phyloP scores from a whole-genome alignment of 768 basidiomycete species.

The Coprinellus micaceus region DNA sequence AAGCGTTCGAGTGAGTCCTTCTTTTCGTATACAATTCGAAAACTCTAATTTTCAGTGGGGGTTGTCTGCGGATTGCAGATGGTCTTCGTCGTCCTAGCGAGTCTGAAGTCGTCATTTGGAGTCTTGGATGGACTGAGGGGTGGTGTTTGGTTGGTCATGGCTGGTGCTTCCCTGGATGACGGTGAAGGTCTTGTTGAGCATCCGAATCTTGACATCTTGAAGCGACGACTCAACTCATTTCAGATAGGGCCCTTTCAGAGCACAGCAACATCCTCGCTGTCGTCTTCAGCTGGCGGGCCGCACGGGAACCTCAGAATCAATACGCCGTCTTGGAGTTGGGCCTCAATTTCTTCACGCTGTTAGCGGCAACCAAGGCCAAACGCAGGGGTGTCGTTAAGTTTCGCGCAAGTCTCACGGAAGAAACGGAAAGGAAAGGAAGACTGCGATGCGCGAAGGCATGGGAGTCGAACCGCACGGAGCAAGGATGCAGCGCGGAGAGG shows the following conservation, averaged over 20 bases:
- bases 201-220: neutral
- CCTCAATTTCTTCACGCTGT: constrained; percentile 16
- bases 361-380: neutral
- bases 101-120: neutral
- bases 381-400: constrained; percentile 2
- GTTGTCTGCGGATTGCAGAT: neutral
- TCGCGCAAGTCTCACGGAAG: neutral
- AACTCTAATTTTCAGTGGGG: constrained; percentile 9
- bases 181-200: neutral
- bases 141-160: neutral
- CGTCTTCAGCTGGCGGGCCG: constrained; percentile 14
- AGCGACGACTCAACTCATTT: neutral
- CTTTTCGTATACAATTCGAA: neutral
- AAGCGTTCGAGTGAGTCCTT: neutral
- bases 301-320: constrained; percentile 13
- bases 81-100: constrained; percentile 7
- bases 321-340: constrained; percentile 12
- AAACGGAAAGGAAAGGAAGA: constrained; percentile 13
- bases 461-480: constrained; percentile 16
- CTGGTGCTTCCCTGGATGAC: too few relatives aligned
- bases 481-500: neutral
- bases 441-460: neutral
- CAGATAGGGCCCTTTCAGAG: neutral
- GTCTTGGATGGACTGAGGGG: neutral
- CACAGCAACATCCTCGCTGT: constrained; percentile 12